Percentiles rank a stretch among this genome's conserved stretches.
Evolutionary conservation across 2,329 filamentous ascomycete species (phyloP).

Genomic region (Chaetothyriales sp.): DNA sequence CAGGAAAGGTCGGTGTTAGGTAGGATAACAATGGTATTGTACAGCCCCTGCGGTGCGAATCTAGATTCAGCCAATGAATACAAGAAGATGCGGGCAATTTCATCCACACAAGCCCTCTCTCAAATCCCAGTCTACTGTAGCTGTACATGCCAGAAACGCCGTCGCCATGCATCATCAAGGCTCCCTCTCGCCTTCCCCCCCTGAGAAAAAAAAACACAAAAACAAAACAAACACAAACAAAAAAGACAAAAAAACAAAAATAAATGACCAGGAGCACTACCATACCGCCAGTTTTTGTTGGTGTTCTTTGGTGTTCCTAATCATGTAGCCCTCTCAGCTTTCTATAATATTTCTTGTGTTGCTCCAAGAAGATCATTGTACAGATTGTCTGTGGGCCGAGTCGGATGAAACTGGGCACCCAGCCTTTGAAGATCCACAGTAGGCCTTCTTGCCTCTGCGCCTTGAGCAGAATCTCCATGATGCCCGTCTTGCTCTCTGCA

Average conservation of each 20-base stretch:
- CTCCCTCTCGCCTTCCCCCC: too few species aligned
- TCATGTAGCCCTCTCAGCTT: constrained; percentile 25
- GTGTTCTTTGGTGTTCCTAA: background rate
- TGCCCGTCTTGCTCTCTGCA: constrained; percentile 31
- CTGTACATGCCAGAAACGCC: background rate
- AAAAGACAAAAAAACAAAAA: background rate
- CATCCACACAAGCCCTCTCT: background rate
- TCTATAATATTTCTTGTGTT: constrained; percentile 52
- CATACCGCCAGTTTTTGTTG: too few species aligned
- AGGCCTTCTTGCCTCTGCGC: constrained; percentile 46
- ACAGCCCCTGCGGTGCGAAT: background rate
- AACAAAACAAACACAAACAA: too few species aligned
- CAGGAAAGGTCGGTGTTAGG: background rate
- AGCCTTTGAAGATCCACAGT: constrained; percentile 52
- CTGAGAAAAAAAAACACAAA: too few species aligned
- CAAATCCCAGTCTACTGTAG: background rate
- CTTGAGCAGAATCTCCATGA: constrained; percentile 38
- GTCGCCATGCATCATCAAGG: background rate
- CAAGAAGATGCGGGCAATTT: background rate
- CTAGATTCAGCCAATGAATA: background rate
- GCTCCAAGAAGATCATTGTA: constrained; percentile 53
- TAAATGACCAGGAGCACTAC: background rate
- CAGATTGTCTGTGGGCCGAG: constrained; percentile 53
- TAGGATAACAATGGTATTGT: background rate
- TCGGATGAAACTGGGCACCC: constrained; percentile 54